These are phyloP conservation scores for Pythium guiyangense DNA, from an alignment of 352 stramenopile species.

Conservation along the genomic window DNA sequence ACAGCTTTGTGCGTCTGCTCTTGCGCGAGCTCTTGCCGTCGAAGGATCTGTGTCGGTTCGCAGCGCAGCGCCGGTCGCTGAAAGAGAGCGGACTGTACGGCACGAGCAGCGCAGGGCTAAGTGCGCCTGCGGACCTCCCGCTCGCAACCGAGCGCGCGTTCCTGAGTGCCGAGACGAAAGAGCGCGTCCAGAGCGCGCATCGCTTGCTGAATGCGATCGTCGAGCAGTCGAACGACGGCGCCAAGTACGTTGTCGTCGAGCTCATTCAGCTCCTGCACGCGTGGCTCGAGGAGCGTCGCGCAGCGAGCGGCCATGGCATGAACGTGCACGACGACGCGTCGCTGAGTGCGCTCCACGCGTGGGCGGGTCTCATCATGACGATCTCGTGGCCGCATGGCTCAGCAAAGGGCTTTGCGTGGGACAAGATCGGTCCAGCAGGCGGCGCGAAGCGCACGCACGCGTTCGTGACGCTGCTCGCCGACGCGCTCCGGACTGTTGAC, in stretches of 20 bases:
- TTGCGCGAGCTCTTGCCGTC: constrained; percentile 73
- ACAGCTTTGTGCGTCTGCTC: constrained; percentile 47
- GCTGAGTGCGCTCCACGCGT: constrained; percentile 77
- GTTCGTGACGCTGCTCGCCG: constrained; percentile 70
- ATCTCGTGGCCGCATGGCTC: constrained; percentile 82
- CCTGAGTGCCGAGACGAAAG: constrained; percentile 36
- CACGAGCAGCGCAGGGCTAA: constrained; percentile 17
- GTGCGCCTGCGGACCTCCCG: constrained; percentile 25
- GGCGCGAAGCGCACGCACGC: constrained; percentile 68
- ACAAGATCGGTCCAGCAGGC: constrained; percentile 69
- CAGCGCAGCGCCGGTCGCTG: constrained; percentile 40
- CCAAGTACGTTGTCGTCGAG: constrained; percentile 71
- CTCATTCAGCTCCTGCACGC: constrained; percentile 64
- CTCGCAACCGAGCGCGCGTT: constrained; percentile 28
- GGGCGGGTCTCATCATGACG: constrained; percentile 82
- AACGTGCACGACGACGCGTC: constrained; percentile 63
- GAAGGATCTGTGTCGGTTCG: constrained; percentile 64
- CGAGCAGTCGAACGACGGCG: constrained; percentile 69
- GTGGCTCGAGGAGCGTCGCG: constrained; percentile 35
- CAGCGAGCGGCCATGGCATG: constrained; percentile 14
- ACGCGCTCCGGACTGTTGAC: constrained; percentile 75
- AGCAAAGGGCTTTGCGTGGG: constrained; percentile 73
- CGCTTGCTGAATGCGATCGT: constrained; percentile 62
- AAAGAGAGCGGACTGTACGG: constrained; percentile 51
- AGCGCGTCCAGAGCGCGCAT: constrained; percentile 64